These are phyloP conservation scores for Schizonepeta tenuifolia DNA, from an alignment of 257 asterid genomes.

Conservation along the genomic window DNA sequence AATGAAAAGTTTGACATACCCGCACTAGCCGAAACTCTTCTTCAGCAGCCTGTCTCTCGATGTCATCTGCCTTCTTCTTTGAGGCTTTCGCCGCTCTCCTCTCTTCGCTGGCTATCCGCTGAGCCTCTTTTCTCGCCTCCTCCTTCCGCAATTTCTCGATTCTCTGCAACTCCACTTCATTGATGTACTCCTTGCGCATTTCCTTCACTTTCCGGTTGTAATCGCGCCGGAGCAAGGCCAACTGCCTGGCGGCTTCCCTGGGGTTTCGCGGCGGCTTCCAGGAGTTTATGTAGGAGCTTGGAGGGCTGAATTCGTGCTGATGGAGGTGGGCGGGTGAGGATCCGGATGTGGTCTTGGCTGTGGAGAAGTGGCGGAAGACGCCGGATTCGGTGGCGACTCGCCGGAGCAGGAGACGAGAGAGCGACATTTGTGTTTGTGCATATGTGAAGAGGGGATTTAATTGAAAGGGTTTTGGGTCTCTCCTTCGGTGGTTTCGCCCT, in stretches of 20 bases:
- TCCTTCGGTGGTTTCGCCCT: too few relatives aligned
- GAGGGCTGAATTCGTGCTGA: constrained; percentile 57
- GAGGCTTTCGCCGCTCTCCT: constrained; percentile 73
- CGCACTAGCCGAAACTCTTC: constrained; percentile 64
- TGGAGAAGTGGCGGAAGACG: constrained; percentile 40
- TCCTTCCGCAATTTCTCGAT: constrained; percentile 71
- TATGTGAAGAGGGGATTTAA: too few relatives aligned
- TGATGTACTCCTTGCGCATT: constrained; percentile 61
- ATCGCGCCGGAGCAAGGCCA: constrained; percentile 70
- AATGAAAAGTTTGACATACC: constrained; percentile 44
- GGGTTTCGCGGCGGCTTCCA: constrained; percentile 69
- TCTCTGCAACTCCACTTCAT: constrained; percentile 76
- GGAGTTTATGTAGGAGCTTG: constrained; percentile 60
- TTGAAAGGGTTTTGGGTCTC: too few relatives aligned
- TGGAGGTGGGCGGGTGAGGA: constrained; percentile 39
- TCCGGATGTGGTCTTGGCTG: constrained; percentile 25
- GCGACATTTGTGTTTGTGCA: constrained; percentile 34
- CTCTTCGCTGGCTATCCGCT: constrained; percentile 75
- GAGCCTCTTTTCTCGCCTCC: constrained; percentile 68
- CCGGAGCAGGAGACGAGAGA: constrained; percentile 58
- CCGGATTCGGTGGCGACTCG: constrained; percentile 28
- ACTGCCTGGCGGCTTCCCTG: constrained; percentile 66
- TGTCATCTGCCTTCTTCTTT: constrained; percentile 75
- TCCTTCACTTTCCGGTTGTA: constrained; percentile 63
- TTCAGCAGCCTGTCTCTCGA: constrained; percentile 66